Base-by-base conservation (phyloP, 768 basidiomycete genomes). In the Lactarius sanguifluus region DNA sequence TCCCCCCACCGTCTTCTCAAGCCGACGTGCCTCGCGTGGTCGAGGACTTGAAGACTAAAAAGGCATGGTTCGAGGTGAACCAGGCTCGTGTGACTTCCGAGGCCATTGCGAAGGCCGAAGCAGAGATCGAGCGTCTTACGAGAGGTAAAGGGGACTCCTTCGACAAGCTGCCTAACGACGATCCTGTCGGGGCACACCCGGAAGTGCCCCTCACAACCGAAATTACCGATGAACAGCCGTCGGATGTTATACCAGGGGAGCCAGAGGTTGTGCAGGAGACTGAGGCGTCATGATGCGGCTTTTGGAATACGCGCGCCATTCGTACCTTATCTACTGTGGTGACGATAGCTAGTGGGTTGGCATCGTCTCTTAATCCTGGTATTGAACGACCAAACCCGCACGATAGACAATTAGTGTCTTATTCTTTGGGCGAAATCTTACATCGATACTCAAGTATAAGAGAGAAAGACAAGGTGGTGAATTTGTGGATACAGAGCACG, bases 61-160 rank as follows among this genome's bases (percentile, higher is more conserved):
- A 95, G 80, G 82, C 88, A 28, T 98, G 95, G 94, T 97, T 87
- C 73, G 87, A 90, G 75, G 96, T 92, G 38, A 98, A 98, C 79
- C 94, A 96, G 77, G 85, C 84, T 32, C 86, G 86, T 28, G 85
- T 84, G 69, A 94, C 92, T 2, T 83, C 85, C 5, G 91, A 92
- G 73, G 91, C 92, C 71, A 79, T 94, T 59, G 85, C 87, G 45
- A 90, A 90, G 77, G 93, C 89, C 15, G 89, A 94, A 75, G 83
- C 82, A 16, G 85, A 90, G 69, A 91, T 94, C 73, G 78, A 83
- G 71, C 85, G 85, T 59, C 81, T 93, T n/a, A 81, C 77, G 45
- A 79, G 72, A 45, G 73, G 75, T n/a, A 83, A 84, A 72, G 73
- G 77, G 54, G 75, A 76, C 5, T 47, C 75, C 32, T 72, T 65